Base-by-base conservation (phyloP, 148 eudicot species). In the Arctostaphylos glauca region DNA sequence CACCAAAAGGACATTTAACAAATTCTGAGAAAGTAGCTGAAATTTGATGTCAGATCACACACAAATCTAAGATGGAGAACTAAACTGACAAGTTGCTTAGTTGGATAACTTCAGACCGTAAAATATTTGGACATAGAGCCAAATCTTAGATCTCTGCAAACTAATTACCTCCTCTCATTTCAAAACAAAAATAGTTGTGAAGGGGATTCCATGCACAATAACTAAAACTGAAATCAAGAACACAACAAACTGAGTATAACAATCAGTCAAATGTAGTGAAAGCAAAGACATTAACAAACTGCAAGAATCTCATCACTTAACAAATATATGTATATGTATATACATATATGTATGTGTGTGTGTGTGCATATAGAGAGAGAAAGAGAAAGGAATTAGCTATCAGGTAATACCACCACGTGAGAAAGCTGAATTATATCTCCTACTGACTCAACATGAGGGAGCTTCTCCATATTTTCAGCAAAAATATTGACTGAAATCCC, bases 361-460 rank as follows among this genome's bases (percentile, higher is more conserved):
- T 18, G 6, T 18, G 18, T 16, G 10, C 16, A 18, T n/a, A 56
- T n/a, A 56, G 67, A n/a, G 25, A n/a, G 66, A 60, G 66, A n/a
- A 25, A 60, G 31, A 60, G 21, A 21, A 76, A 53, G 2, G 2
- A 18, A 53, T 23, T 59, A 71, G 78, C 60, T 16, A 74, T 13
- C 18, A 52, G 15, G 78, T 10, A 66, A 9, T 89, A 92, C 94
- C 92, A 68, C 70, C 78, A 96, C 90, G 16, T 84, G 92, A 80
- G 87, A 86, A 71, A 96, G 86, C 80, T 81, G 84, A 80, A 96
- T 86, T 31, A 96, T 91, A 81, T 96, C 97, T 41, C 97, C 99
- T 53, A 82, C 83, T 70, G 88, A 84, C 81, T 88, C 85, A 67
- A 94, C 88, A 48, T 73, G 86, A 31, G 99, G 98, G 81, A 96